Conservation (phyloP, 139 green algal genomes). For the Chlorella sp. region DNA sequence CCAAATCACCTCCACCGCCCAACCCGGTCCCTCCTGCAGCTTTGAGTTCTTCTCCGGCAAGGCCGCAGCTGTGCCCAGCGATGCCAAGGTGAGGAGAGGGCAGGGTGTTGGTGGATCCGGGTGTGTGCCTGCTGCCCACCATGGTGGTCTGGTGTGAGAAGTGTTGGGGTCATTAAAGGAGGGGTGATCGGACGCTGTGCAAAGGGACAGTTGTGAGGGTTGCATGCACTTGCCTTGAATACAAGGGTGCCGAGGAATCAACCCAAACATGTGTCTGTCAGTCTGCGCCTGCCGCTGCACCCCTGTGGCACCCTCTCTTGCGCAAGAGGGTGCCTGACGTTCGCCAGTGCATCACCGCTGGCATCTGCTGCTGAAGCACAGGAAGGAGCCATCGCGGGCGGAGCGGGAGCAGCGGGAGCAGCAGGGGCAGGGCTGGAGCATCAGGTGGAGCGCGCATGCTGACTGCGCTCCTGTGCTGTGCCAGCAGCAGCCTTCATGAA, state of each 20-base stretch:
- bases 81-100: not conserved
- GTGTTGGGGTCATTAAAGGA: not conserved
- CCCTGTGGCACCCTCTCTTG: not conserved
- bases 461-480: not conserved
- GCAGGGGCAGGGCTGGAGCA: not conserved
- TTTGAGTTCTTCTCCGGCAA: slow-evolving; percentile 15
- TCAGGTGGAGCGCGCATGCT: not conserved
- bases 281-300: not conserved
- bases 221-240: not conserved
- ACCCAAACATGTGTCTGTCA: not conserved
- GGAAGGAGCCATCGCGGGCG: not conserved
- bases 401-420: slow-evolving; percentile 1
- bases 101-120: too few species aligned
- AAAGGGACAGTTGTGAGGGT: not conserved
- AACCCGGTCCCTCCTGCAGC: too few species aligned
- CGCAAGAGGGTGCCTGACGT: too few species aligned
- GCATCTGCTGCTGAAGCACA: slow-evolving; percentile 6
- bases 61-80: not conserved
- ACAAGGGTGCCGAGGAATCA: not conserved
- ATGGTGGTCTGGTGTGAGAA: not conserved
- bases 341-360: too few species aligned
- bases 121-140: too few species aligned
- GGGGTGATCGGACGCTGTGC: not conserved
- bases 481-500: not conserved
- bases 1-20: too few species aligned